These are phyloP conservation scores for Phytopythium ostracodes DNA, from an alignment of 352 stramenopile genomes.

Conservation along the genomic window DNA sequence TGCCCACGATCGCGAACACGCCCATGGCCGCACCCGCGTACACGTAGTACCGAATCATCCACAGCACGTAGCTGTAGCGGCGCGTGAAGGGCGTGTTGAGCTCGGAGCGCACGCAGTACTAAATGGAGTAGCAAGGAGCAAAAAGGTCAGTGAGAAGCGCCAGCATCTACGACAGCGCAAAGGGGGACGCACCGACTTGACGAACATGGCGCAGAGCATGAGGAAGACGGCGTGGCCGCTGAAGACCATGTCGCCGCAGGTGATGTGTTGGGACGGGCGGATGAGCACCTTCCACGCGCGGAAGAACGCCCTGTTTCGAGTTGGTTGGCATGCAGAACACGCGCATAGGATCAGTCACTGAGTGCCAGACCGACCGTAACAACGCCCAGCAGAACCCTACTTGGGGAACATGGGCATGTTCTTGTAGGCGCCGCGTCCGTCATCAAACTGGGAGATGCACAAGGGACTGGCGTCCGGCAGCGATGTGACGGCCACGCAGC, in stretches of 20 bases:
- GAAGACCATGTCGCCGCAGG: conserved; percentile 88
- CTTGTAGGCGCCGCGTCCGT: conserved; percentile 68
- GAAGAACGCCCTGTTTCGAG: conserved; percentile 49
- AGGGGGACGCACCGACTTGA: conserved; percentile 49
- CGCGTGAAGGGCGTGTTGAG: conserved; percentile 86
- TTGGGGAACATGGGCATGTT: conserved; percentile 84
- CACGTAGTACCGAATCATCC: conserved; percentile 79
- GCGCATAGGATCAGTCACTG: neutral
- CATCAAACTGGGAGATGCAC: conserved; percentile 85
- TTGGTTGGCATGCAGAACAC: neutral
- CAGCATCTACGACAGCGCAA: neutral
- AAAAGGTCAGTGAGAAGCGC: neutral
- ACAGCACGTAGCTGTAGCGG: conserved; percentile 62
- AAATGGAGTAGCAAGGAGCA: neutral
- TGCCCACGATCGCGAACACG: conserved; percentile 84
- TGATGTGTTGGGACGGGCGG: conserved; percentile 82
- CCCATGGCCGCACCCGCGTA: conserved; percentile 59
- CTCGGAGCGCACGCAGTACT: conserved; percentile 77
- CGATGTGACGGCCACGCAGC: conserved; percentile 82
- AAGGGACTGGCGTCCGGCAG: conserved; percentile 81
- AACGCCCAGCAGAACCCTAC: conserved; percentile 25
- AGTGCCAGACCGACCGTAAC: neutral
- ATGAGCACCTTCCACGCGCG: conserved; percentile 83
- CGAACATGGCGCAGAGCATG: conserved; percentile 78
- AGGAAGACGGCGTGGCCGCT: conserved; percentile 85